Percentiles rank a stretch among this genome's conserved stretches.
Evolutionary conservation across 139 green algal genomes (phyloP).

Genomic region (Auxenochlorella pyrenoidosa): DNA sequence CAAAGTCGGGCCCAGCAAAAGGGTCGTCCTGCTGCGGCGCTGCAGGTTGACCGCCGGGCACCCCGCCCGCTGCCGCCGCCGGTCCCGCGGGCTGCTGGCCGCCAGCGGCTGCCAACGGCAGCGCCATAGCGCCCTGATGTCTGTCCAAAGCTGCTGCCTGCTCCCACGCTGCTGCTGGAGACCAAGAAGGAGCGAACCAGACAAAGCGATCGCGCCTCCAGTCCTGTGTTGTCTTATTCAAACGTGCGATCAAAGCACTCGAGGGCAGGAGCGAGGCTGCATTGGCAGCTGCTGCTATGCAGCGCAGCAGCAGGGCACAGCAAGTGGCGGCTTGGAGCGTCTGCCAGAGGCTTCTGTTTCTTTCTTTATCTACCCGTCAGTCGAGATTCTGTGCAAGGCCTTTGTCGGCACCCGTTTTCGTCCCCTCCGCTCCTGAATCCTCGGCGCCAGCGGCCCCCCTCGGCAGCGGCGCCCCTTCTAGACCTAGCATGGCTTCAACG

Average conservation of each 20-base stretch:
- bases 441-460: neutral
- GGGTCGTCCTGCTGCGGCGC: constrained; percentile 48
- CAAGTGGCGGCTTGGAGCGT: too few relatives aligned
- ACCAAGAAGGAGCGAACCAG: too few relatives aligned
- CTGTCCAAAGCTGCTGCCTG: neutral
- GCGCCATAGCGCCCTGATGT: neutral
- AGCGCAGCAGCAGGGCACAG: too few relatives aligned
- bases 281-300: too few relatives aligned
- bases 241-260: neutral
- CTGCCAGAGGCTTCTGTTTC: neutral
- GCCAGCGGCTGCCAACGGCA: neutral
- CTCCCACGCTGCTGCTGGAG: too few relatives aligned
- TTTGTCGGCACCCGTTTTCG: neutral
- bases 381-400: neutral
- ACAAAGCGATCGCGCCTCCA: too few relatives aligned
- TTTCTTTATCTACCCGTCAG: neutral
- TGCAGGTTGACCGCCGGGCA: neutral
- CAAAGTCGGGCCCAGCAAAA: constrained; percentile 83
- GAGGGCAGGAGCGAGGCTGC: too few relatives aligned
- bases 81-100: neutral
- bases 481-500: constrained; percentile 7
- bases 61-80: too few relatives aligned
- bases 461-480: too few relatives aligned
- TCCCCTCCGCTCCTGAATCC: neutral
- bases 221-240: neutral